A percentile compares a stretch with the other conserved stretches of the same genome.
These are phyloP conservation scores for Aspergillus persii DNA, from an alignment of 2,329 filamentous ascomycete genomes.

Conservation along the genomic window DNA sequence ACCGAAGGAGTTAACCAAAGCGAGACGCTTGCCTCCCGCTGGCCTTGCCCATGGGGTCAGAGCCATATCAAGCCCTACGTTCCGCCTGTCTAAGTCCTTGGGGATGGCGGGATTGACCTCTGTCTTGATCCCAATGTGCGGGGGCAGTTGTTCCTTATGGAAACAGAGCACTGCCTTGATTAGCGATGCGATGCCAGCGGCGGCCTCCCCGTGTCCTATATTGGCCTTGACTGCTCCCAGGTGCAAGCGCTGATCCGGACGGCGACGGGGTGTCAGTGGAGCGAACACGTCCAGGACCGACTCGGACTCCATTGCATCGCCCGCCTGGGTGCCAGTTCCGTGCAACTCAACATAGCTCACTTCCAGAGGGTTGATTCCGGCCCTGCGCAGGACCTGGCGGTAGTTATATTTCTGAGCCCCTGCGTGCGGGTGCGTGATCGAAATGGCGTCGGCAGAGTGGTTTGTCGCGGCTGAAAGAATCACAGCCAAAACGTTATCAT, in stretches of 20 bases:
- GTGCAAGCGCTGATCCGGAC: conserved; percentile 28
- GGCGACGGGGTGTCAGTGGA: conserved; percentile 35
- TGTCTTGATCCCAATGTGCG: conserved; percentile 65
- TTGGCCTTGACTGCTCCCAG: conserved; percentile 37
- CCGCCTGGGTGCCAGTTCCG: conserved; percentile 44
- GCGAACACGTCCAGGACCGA: conserved; percentile 36
- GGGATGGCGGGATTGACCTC: conserved; percentile 35
- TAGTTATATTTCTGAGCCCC: conserved; percentile 39
- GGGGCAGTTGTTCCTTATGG: conserved; percentile 61
- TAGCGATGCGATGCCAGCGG: conserved; percentile 41
- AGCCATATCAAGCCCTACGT: conserved; percentile 45
- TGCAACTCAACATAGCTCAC: conserved; percentile 43
- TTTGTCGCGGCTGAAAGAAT: conserved; percentile 45
- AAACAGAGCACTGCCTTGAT: conserved; percentile 66
- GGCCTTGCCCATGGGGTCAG: conserved; percentile 29
- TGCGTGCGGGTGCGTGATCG: conserved; percentile 44
- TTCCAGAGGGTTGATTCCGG: conserved; percentile 36
- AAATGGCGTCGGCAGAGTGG: conserved; percentile 46
- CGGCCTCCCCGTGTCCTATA: conserved; percentile 46
- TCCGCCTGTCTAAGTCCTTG: conserved; percentile 30
- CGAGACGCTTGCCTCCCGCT: conserved; percentile 21
- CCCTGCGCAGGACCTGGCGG: conserved; percentile 35
- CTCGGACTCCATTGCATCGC: conserved; percentile 37
- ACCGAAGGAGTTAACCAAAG: conserved; percentile 64
- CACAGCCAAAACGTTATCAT: conserved; percentile 43